phyloP scores from a whole-genome alignment of 148 eudicot genomes.

The Linanthus parryae region DNA sequence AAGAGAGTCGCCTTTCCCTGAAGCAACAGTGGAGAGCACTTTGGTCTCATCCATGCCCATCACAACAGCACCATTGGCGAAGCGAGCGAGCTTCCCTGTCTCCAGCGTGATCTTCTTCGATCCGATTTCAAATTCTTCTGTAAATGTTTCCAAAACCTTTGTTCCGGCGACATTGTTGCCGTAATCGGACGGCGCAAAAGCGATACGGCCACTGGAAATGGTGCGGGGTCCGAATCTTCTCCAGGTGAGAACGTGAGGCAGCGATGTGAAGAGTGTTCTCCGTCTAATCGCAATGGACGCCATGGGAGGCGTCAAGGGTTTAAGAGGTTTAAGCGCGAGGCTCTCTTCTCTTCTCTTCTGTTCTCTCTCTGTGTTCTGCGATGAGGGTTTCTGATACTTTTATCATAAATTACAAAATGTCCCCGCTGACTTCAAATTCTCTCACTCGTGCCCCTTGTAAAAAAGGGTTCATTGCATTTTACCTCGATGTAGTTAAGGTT shows the following conservation, averaged over 20 bases:
- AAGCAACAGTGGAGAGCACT: constrained; percentile 75
- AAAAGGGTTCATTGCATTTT: too few relatives aligned
- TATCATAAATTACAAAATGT: too few relatives aligned
- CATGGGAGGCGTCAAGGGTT: constrained; percentile 40
- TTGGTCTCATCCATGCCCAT: constrained; percentile 74
- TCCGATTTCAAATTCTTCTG: constrained; percentile 84
- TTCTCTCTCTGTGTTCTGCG: too few relatives aligned
- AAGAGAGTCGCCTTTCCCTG: constrained; percentile 46
- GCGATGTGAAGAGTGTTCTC: constrained; percentile 27
- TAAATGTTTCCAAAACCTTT: constrained; percentile 62
- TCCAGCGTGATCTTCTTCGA: constrained; percentile 48
- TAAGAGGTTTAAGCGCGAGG: constrained; percentile 15
- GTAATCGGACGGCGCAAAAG: constrained; percentile 16
- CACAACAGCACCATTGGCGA: constrained; percentile 80
- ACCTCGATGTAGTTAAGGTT: too few relatives aligned
- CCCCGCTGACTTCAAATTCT: too few relatives aligned
- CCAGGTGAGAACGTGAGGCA: too few relatives aligned
- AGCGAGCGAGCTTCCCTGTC: constrained; percentile 92
- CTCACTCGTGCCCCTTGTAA: too few relatives aligned
- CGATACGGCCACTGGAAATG: constrained; percentile 26
- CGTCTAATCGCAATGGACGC: constrained; percentile 28
- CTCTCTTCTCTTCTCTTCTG: too few relatives aligned
- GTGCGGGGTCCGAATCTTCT: constrained; percentile 27
- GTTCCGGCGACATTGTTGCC: constrained; percentile 18
- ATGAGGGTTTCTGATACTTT: too few relatives aligned